Conservation (phyloP, 2,329 filamentous ascomycete species). For the Venturia oleaginea region DNA sequence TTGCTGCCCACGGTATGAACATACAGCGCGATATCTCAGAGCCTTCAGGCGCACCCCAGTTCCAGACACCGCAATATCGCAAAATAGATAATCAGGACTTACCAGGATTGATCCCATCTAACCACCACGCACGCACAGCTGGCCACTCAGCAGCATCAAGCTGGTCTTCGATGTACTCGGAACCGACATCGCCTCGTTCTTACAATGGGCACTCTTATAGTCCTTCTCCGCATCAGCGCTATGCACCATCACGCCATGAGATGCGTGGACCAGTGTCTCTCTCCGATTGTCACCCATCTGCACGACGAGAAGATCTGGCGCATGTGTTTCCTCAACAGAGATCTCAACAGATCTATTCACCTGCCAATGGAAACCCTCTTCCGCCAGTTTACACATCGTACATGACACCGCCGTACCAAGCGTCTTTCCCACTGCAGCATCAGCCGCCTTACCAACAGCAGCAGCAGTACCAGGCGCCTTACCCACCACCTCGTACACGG, state of each 20-base stretch:
- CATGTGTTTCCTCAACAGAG: neutral
- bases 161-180: slow-evolving; percentile 5
- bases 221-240: neutral
- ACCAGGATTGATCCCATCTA: neutral
- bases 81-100: neutral
- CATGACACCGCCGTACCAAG: neutral
- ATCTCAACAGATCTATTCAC: neutral
- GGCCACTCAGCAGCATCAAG: slow-evolving; percentile 9
- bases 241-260: neutral
- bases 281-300: neutral
- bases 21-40: neutral
- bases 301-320: neutral
- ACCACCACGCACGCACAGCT: neutral
- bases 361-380: neutral
- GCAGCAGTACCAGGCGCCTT: neutral
- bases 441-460: neutral
- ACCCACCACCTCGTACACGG: neutral
- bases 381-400: neutral
- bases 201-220: neutral
- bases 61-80: neutral
- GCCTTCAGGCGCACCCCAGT: neutral
- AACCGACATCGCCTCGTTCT: slow-evolving; percentile 5
- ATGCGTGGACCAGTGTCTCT: neutral
- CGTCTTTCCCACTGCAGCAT: neutral
- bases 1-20: neutral